These are phyloP conservation scores for Teratosphaeria destructans DNA, from an alignment of 2,329 filamentous ascomycete species.

Conservation along the genomic window DNA sequence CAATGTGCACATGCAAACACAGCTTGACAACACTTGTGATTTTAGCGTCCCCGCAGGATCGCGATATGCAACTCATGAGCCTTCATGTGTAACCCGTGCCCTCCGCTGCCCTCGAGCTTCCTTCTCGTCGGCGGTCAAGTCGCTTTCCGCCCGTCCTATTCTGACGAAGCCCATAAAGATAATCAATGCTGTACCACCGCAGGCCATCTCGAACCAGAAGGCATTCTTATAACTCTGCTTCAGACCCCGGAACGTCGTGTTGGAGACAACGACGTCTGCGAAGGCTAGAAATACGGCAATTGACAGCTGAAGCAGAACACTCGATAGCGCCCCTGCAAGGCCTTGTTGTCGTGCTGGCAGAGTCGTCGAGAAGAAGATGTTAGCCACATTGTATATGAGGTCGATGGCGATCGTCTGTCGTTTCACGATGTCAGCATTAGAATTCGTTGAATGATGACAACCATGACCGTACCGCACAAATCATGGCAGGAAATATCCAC, in stretches of 20 bases:
- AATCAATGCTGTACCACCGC: slow-evolving; percentile 41
- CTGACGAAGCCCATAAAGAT: slow-evolving; percentile 45
- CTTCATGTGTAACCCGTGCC: neutral
- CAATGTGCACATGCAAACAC: neutral
- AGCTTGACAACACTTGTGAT: no score
- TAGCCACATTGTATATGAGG: slow-evolving; percentile 63
- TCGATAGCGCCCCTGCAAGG: slow-evolving; percentile 60
- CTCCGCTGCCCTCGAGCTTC: slow-evolving; percentile 14
- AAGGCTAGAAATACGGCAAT: slow-evolving; percentile 63
- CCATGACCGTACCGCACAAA: slow-evolving; percentile 39
- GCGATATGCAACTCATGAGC: neutral
- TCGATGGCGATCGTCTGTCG: slow-evolving; percentile 59
- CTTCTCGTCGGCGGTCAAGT: slow-evolving; percentile 49
- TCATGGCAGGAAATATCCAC: slow-evolving; percentile 61
- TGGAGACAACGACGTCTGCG: slow-evolving; percentile 50
- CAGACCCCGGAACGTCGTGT: slow-evolving; percentile 34
- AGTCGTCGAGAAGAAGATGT: slow-evolving; percentile 63
- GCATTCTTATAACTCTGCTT: slow-evolving; percentile 51
- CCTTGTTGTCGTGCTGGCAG: slow-evolving; percentile 58
- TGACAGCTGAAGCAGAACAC: slow-evolving; percentile 59
- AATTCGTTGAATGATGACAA: neutral
- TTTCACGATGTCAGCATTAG: neutral
- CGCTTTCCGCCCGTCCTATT: slow-evolving; percentile 46
- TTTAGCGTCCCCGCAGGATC: no score
- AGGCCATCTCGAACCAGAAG: slow-evolving; percentile 56